Percentiles rank a stretch among this genome's conserved stretches.
Evolutionary conservation across 257 asterid genomes (phyloP).

Genomic region (Anisodus acutangulus): DNA sequence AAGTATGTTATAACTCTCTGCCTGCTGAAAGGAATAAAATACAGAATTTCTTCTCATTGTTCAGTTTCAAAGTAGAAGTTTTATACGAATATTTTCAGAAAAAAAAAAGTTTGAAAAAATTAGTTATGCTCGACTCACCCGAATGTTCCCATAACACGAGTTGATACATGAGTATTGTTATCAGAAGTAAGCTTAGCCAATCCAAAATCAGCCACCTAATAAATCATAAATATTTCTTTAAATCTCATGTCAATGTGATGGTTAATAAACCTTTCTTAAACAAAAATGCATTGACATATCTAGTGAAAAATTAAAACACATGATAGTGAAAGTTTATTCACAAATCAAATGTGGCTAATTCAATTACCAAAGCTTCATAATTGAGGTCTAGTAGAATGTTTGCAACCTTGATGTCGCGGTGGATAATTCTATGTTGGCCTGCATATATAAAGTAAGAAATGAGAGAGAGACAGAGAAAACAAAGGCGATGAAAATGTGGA

Average conservation of each 20-base stretch:
- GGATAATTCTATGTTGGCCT: constrained; percentile 62
- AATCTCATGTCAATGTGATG: not conserved
- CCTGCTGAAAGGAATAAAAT: not conserved
- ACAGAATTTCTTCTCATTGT: not conserved
- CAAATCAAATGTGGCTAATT: not conserved
- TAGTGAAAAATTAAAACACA: not conserved
- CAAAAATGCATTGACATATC: not conserved
- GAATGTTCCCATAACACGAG: constrained; percentile 98
- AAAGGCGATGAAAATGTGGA: not conserved
- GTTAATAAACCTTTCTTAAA: not conserved
- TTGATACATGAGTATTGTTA: constrained; percentile 84
- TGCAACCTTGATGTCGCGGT: constrained; percentile 62
- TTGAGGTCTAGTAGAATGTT: constrained; percentile 56
- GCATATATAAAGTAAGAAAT: constrained; percentile 26
- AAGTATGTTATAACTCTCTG: not conserved
- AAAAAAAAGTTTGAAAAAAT: not conserved
- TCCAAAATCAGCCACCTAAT: constrained; percentile 96
- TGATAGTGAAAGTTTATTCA: not conserved
- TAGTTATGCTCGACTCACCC: constrained; percentile 51
- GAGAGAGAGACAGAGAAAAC: not conserved
- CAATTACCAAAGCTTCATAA: constrained; percentile 60
- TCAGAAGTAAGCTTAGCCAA: constrained; percentile 92
- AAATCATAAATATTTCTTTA: not conserved
- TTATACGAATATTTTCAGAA: not conserved
- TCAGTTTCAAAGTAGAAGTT: not conserved